These are phyloP conservation scores for Aspergillus affinis DNA, from an alignment of 495 filamentous ascomycete genomes.

Conservation along the genomic window DNA sequence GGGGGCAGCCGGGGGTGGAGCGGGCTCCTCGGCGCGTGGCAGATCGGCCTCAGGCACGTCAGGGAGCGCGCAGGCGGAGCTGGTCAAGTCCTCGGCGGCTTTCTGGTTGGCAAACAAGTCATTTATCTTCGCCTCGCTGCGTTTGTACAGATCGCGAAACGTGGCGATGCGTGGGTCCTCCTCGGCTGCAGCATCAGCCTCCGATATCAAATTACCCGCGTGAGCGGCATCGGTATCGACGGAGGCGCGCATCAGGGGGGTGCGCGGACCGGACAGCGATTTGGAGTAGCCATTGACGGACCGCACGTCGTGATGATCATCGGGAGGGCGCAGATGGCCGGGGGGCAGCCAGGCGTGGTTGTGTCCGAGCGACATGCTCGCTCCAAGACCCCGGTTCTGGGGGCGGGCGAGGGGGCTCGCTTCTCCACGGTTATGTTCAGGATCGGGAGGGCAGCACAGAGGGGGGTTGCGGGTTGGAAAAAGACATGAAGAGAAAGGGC, in stretches of 20 bases:
- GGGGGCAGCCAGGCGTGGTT: slow-evolving; percentile 49
- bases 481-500: slow-evolving; percentile 36
- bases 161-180: slow-evolving; percentile 63
- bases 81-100: slow-evolving; percentile 31
- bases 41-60: slow-evolving; percentile 30
- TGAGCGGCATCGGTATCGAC: slow-evolving; percentile 48
- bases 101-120: slow-evolving; percentile 54
- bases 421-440: slow-evolving; percentile 47
- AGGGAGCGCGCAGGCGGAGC: slow-evolving; percentile 27
- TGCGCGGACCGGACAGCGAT: slow-evolving; percentile 44
- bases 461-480: slow-evolving; percentile 27
- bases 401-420: slow-evolving; percentile 48
- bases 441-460: slow-evolving; percentile 32
- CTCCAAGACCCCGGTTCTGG: slow-evolving; percentile 50
- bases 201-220: slow-evolving; percentile 47
- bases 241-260: slow-evolving; percentile 51
- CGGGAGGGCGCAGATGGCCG: slow-evolving; percentile 47
- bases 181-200: slow-evolving; percentile 53
- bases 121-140: slow-evolving; percentile 61
- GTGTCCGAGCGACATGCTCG: slow-evolving; percentile 54
- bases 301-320: slow-evolving; percentile 47
- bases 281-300: slow-evolving; percentile 49
- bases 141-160: slow-evolving; percentile 60
- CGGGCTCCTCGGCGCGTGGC: slow-evolving; percentile 42
- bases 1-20: slow-evolving; percentile 38